These are phyloP conservation scores for Quercus rubra DNA, from an alignment of 306 rosid genomes.

Conservation along the genomic window DNA sequence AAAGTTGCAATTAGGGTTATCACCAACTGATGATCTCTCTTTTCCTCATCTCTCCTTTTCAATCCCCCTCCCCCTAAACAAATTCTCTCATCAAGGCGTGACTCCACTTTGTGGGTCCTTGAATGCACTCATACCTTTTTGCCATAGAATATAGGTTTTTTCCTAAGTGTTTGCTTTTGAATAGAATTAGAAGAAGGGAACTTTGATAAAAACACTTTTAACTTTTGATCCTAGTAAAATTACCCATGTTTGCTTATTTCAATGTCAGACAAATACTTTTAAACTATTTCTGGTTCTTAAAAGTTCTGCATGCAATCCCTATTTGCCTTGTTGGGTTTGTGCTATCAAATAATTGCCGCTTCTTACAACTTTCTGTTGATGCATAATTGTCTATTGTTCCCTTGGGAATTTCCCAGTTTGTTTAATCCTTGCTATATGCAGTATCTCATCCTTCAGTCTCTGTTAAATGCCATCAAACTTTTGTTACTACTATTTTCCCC, in stretches of 20 bases:
- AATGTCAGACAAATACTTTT: not conserved
- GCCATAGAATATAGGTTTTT: not conserved
- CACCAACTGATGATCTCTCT: not conserved
- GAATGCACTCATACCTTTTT: not conserved
- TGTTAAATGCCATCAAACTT: not conserved
- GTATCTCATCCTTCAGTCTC: not conserved
- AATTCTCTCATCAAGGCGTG: not conserved
- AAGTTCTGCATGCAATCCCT: not conserved
- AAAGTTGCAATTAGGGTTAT: not conserved
- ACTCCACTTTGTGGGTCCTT: not conserved
- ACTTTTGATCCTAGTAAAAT: not conserved
- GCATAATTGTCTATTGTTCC: not conserved
- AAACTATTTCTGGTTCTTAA: not conserved
- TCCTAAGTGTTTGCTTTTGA: not conserved
- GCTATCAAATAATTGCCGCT: not conserved
- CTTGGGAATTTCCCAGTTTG: not conserved
- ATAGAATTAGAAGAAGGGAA: not conserved
- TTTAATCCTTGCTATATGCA: not conserved
- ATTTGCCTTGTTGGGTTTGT: not conserved
- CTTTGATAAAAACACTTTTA: not conserved
- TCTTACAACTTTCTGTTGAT: not conserved
- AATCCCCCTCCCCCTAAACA: no score
- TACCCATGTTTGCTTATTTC: not conserved
- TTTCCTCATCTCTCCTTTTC: not conserved
- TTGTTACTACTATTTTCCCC: not conserved